Evolutionary conservation across 345 rosid species (phyloP), one percentile per base, ranked within the genome.

Genomic region (Pseudoturritis turrita): DNA sequence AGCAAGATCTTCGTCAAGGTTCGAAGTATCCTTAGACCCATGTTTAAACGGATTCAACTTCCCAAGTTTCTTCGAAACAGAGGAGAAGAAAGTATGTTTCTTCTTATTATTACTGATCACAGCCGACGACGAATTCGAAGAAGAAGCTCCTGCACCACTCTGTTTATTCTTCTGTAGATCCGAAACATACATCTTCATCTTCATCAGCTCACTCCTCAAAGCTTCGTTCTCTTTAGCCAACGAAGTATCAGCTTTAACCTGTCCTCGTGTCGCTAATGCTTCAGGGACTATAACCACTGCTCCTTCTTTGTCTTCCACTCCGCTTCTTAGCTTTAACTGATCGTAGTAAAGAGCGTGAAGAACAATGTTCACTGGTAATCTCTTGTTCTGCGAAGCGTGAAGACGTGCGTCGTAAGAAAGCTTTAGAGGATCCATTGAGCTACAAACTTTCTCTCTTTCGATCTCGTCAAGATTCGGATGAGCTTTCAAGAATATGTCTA

Each of bases 331-430:
- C 87, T 88, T 89, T 54, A 95, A 86, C 76, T 91, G 89, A 51
- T 95, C 99, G 33, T 85, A 95, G 82, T 91, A 95, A 60, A 95
- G 83, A 1, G 96, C 89, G 52, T 95, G 96, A 7, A 95, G 77
- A 22, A 95, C 97, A 4, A 91, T 84, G 72, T 89, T 92, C 5
- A 95, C 96, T 0, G 99, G 99, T 33, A 95, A 65, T 19, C 99
- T 79, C 76, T 95, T 95, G 91, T 95, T 95, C 72, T 91, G 89
- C 10, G 99, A 89, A 21, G 99, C 99, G 57, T 95, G 99, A n/a
- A 91, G 81, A 70, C 99, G 84, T 12, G 99, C 99, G 65, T 91
- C 96, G 71, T 87, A 80, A 3, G 99, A 88, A 4, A 95, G 84
- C 72, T 89, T 95, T 40, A 95, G 62, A 7, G 97, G 84, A 19